Conservation (phyloP, 352 stramenopile genomes). For the Phytophthora pluvialis region DNA sequence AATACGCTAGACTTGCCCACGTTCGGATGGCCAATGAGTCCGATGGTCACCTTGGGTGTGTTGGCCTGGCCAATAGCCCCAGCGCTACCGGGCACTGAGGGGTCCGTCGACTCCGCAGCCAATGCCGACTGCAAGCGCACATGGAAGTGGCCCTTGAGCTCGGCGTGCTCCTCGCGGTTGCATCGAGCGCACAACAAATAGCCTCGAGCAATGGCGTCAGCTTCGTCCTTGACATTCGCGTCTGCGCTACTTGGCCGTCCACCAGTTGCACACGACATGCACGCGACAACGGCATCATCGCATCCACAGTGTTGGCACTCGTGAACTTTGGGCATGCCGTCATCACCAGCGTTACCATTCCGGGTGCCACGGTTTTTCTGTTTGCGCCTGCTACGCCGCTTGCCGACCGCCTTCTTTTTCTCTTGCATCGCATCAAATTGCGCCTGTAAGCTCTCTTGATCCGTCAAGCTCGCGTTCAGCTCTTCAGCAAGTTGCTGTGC, state of each 20-base stretch:
- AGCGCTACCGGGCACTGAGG: slow-evolving; percentile 27
- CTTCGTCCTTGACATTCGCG: slow-evolving; percentile 49
- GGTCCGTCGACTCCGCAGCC: slow-evolving; percentile 34
- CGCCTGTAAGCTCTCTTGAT: slow-evolving; percentile 44
- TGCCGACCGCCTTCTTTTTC: slow-evolving; percentile 49
- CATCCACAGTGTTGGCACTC: slow-evolving; percentile 79
- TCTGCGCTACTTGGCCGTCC: slow-evolving; percentile 34
- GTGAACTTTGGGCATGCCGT: slow-evolving; percentile 18
- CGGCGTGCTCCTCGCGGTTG: slow-evolving; percentile 69
- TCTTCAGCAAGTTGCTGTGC: slow-evolving; percentile 71
- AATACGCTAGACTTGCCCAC: slow-evolving; percentile 91
- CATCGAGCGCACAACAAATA: slow-evolving; percentile 77
- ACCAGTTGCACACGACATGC: slow-evolving; percentile 61
- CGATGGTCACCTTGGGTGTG: slow-evolving; percentile 75
- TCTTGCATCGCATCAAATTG: slow-evolving; percentile 38
- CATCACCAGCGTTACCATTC: slow-evolving; percentile 15
- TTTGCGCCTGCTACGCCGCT: slow-evolving; percentile 61
- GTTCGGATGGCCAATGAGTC: slow-evolving; percentile 90
- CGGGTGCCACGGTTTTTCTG: slow-evolving; percentile 53
- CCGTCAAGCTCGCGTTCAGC: slow-evolving; percentile 49
- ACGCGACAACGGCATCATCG: slow-evolving; percentile 65
- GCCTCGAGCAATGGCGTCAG: slow-evolving; percentile 61
- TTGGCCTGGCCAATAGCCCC: slow-evolving; percentile 43
- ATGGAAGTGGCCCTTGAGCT: slow-evolving; percentile 70
- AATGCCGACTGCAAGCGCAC: slow-evolving; percentile 46